These are phyloP conservation scores for Hysterium pulicare DNA, from an alignment of 2,329 filamentous ascomycete genomes.

Conservation along the genomic window DNA sequence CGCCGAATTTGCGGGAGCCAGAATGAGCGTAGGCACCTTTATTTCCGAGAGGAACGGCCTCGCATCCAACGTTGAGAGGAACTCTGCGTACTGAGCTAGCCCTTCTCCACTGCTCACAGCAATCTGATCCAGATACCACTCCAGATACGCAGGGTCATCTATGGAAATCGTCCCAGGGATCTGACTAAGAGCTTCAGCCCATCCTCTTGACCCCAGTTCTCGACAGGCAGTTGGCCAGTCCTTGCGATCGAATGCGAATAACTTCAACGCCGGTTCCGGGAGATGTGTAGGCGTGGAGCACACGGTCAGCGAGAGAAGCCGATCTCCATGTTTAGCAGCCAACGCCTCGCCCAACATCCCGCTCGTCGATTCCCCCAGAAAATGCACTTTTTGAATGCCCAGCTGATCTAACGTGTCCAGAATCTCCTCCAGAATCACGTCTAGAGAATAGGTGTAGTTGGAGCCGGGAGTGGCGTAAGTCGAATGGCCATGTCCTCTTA, in stretches of 20 bases:
- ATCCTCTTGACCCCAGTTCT: constrained; percentile 29
- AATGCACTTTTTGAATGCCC: constrained; percentile 28
- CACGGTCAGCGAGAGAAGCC: constrained; percentile 28
- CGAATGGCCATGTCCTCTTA: constrained; percentile 33
- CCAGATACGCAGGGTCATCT: constrained; percentile 23
- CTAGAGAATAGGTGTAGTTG: constrained; percentile 17
- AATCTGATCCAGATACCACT: constrained; percentile 32
- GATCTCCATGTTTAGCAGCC: constrained; percentile 28
- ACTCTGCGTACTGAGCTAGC: constrained; percentile 33
- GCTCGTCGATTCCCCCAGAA: constrained; percentile 33
- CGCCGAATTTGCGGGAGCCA: constrained; percentile 32
- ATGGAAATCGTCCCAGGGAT: constrained; percentile 30
- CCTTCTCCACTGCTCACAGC: constrained; percentile 25
- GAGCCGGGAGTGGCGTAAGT: constrained; percentile 13
- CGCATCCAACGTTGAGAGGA: constrained; percentile 30
- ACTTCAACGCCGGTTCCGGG: constrained; percentile 21
- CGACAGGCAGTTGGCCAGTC: constrained; percentile 30
- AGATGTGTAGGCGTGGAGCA: constrained; percentile 31
- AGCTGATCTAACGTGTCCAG: constrained; percentile 35
- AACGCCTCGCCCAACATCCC: constrained; percentile 34
- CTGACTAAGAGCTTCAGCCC: constrained; percentile 25
- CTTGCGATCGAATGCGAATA: constrained; percentile 26
- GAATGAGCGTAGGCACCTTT: constrained; percentile 27
- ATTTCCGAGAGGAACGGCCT: constrained; percentile 26
- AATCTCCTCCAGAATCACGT: constrained; percentile 31